These are phyloP conservation scores for Dictyostelium brefeldianum DNA, from an alignment of 78 protist species.

Conservation along the genomic window DNA sequence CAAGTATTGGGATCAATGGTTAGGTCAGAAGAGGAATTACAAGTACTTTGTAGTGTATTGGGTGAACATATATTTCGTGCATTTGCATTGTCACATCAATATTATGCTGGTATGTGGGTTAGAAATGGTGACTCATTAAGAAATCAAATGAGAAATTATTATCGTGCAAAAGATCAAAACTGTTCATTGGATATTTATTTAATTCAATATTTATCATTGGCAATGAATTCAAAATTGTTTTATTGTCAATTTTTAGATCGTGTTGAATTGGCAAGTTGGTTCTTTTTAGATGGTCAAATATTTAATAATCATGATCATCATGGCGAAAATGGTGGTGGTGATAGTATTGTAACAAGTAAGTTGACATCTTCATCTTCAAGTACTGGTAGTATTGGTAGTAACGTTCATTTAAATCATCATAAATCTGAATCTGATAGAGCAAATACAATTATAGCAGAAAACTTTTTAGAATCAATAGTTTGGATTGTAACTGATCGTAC, in stretches of 20 bases:
- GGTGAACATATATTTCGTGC: conserved; percentile 24
- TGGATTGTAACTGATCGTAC: conserved; percentile 47
- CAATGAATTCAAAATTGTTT: not conserved
- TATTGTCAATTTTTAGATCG: conserved; percentile 54
- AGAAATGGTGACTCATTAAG: conserved; percentile 21
- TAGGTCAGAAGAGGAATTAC: not conserved
- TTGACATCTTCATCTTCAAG: not conserved
- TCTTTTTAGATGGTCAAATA: conserved; percentile 38
- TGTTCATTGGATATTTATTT: not conserved
- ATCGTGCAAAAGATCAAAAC: not conserved
- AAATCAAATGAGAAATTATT: not conserved
- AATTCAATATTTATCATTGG: not conserved
- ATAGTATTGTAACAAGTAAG: not conserved
- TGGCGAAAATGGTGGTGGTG: not conserved
- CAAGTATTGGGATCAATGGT: not conserved
- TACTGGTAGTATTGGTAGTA: not conserved
- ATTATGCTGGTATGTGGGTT: conserved; percentile 17
- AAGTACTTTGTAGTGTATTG: not conserved
- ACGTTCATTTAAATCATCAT: not conserved
- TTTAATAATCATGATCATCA: not conserved
- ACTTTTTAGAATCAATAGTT: not conserved
- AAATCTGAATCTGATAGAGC: conserved; percentile 16
- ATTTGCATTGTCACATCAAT: not conserved
- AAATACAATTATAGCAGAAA: conserved; percentile 29
- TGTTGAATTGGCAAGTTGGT: conserved; percentile 39